Conservation (phyloP, 257 asterid species). For the Orobanche coerulescens region DNA sequence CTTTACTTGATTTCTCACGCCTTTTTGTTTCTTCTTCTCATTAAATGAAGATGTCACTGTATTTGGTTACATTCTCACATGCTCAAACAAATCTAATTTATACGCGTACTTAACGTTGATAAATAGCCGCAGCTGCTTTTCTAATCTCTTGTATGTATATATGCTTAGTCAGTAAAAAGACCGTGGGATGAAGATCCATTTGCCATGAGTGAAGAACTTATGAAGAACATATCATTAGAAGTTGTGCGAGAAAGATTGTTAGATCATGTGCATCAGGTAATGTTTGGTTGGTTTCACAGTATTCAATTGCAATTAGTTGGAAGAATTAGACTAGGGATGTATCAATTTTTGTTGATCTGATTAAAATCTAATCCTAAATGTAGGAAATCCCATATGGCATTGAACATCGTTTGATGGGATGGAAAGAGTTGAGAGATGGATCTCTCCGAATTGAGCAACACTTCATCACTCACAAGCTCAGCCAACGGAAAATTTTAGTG, state of each 20-base stretch:
- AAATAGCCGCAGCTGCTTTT: conserved; percentile 13
- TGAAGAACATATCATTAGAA: conserved; percentile 90
- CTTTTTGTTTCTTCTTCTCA: conserved; percentile 1
- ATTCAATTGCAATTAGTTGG: not conserved
- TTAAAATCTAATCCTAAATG: conserved; percentile 18
- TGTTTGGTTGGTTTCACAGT: conserved; percentile 7
- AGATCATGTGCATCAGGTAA: conserved; percentile 90
- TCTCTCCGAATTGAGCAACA: conserved; percentile 95
- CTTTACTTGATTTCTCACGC: not conserved
- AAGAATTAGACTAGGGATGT: conserved; percentile 5
- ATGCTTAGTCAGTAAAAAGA: conserved; percentile 62
- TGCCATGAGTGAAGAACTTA: conserved; percentile 74
- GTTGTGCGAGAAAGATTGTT: conserved; percentile 77
- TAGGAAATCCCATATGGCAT: conserved; percentile 89
- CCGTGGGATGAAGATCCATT: conserved; percentile 98
- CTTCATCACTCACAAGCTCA: conserved; percentile 75
- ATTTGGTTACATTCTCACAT: not conserved
- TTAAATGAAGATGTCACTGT: not conserved
- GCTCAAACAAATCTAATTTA: not conserved
- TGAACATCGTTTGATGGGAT: conserved; percentile 81
- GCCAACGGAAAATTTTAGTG: conserved; percentile 88
- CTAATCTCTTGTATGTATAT: conserved; percentile 19
- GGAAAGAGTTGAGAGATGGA: conserved; percentile 90
- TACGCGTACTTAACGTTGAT: not conserved
- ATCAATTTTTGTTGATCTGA: not conserved